These are phyloP conservation scores for Polytolypa hystricis DNA, from an alignment of 2,329 filamentous ascomycete genomes.

Conservation along the genomic window DNA sequence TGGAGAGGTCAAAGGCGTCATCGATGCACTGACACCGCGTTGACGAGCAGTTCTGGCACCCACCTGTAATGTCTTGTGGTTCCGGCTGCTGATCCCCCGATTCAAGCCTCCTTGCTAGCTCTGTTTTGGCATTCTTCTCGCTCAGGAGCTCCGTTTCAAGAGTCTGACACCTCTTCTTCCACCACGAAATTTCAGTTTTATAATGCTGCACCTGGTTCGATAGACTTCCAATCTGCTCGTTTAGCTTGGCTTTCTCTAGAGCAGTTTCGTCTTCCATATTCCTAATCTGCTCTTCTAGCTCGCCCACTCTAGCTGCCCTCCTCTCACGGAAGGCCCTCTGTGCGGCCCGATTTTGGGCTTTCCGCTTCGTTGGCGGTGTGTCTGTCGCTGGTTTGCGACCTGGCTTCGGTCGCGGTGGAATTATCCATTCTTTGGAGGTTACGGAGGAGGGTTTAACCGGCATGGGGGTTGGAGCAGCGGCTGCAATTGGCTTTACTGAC, in stretches of 20 bases:
- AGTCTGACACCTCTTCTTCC: slow-evolving; percentile 45
- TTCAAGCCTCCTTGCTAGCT: slow-evolving; percentile 27
- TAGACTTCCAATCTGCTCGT: slow-evolving; percentile 44
- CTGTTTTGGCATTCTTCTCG: slow-evolving; percentile 32
- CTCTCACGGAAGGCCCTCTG: slow-evolving; percentile 89
- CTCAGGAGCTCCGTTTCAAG: slow-evolving; percentile 51
- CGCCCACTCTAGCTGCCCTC: slow-evolving; percentile 80
- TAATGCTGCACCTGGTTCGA: slow-evolving; percentile 58
- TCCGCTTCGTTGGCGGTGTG: slow-evolving; percentile 79
- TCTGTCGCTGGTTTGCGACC: slow-evolving; percentile 87
- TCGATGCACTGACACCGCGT: slow-evolving; percentile 53
- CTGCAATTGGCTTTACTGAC: slow-evolving; percentile 26
- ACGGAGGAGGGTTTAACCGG: slow-evolving; percentile 40
- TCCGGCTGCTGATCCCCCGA: slow-evolving; percentile 16
- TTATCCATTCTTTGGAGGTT: slow-evolving; percentile 76
- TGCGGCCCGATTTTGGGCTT: slow-evolving; percentile 88
- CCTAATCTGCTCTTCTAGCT: slow-evolving; percentile 43
- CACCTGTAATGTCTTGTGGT: slow-evolving; percentile 35
- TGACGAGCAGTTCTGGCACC: slow-evolving; percentile 56
- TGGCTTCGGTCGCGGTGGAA: slow-evolving; percentile 80
- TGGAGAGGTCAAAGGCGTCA: slow-evolving; percentile 40
- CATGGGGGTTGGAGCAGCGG: slow-evolving; percentile 25
- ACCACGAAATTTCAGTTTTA: slow-evolving; percentile 38
- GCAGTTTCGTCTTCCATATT: slow-evolving; percentile 37
- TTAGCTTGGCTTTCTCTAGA: slow-evolving; percentile 38